Conservation (phyloP, 2,329 filamentous ascomycete genomes). For the Curvularia sp. region DNA sequence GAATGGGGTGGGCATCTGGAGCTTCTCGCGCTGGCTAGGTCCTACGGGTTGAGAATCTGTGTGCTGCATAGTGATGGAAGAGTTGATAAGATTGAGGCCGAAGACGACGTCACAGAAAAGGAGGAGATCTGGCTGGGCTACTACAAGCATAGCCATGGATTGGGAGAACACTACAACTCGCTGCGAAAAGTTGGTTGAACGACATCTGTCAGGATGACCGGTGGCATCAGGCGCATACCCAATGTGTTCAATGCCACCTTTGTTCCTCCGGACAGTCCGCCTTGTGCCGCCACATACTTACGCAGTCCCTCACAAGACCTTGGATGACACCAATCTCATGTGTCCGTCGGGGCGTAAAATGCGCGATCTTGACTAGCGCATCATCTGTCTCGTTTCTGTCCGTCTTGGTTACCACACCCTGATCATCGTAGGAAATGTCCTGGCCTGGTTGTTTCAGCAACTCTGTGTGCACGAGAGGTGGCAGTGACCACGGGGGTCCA, state of each 20-base stretch:
- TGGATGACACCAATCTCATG: constrained; percentile 57
- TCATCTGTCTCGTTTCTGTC: constrained; percentile 54
- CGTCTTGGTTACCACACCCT: constrained; percentile 59
- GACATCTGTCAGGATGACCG: not conserved
- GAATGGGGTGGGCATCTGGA: constrained; percentile 98
- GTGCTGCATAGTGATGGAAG: constrained; percentile 83
- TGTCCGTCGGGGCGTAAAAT: constrained; percentile 64
- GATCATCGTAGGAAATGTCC: constrained; percentile 67
- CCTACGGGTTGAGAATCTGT: constrained; percentile 80
- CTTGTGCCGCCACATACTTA: constrained; percentile 58
- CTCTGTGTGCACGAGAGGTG: constrained; percentile 73
- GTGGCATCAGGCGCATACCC: not conserved
- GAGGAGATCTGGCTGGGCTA: constrained; percentile 89
- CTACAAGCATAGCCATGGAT: constrained; percentile 89
- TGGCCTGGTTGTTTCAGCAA: constrained; percentile 75
- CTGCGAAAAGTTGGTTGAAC: constrained; percentile 57
- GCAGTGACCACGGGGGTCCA: constrained; percentile 77
- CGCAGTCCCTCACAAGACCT: constrained; percentile 60
- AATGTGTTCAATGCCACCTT: constrained; percentile 7
- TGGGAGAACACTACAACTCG: constrained; percentile 98
- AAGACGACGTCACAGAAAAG: constrained; percentile 51
- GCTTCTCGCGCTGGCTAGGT: constrained; percentile 80
- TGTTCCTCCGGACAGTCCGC: constrained; percentile 14
- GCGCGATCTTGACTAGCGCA: constrained; percentile 56
- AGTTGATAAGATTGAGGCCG: constrained; percentile 74